Conservation (phyloP, 2,329 filamentous ascomycete species). For the Cercospora sp. region DNA sequence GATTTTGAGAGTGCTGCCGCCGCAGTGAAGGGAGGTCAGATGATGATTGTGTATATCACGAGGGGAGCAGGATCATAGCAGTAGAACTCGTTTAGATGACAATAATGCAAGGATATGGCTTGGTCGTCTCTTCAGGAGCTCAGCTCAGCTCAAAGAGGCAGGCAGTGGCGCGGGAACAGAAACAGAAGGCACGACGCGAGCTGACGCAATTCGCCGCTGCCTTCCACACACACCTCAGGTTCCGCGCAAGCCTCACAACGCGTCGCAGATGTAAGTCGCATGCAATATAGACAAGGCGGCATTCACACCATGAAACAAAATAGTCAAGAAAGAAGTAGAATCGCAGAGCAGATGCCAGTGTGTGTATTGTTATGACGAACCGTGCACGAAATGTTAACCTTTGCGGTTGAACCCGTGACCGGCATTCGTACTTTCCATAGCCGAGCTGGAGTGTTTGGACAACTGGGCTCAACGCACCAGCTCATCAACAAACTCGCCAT, state of each 20-base stretch:
- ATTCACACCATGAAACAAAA: background rate
- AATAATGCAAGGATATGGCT: background rate
- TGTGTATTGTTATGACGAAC: background rate
- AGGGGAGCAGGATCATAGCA: background rate
- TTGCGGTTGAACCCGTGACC: background rate
- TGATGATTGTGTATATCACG: background rate
- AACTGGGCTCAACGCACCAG: constrained; percentile 12
- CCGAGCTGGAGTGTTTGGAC: constrained; percentile 10
- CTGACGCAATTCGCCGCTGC: background rate
- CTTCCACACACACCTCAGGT: background rate
- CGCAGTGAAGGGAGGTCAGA: background rate
- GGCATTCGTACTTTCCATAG: background rate
- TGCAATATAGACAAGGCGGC: background rate
- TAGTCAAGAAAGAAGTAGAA: background rate
- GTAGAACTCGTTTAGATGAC: background rate
- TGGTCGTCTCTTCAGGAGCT: background rate
- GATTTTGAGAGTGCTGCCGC: constrained; percentile 18
- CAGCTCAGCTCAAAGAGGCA: background rate
- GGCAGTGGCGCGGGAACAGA: background rate
- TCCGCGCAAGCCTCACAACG: background rate
- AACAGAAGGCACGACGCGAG: background rate
- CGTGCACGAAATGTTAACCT: background rate
- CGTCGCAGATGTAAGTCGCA: background rate
- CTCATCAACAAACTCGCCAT: constrained; percentile 19
- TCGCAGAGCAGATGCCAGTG: background rate